These are phyloP conservation scores for Scleroderma bovista DNA, from an alignment of 768 basidiomycete species.

Conservation along the genomic window DNA sequence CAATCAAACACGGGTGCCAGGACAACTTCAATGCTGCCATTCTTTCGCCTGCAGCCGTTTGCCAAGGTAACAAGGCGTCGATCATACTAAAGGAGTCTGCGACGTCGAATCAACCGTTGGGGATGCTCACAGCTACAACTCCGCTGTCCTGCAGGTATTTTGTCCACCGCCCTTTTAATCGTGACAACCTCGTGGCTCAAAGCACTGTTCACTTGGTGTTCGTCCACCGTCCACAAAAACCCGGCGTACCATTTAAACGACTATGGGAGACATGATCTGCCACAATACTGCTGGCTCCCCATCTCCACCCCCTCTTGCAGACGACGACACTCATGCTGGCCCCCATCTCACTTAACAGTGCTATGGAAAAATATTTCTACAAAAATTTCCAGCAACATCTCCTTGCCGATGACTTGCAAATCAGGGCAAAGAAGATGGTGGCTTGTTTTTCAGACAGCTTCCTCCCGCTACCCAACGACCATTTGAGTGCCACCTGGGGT, in stretches of 20 bases:
- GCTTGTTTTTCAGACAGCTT: constrained; percentile 8
- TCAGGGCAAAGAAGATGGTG: constrained; percentile 13
- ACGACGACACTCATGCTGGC: constrained; percentile 5
- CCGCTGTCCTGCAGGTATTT: constrained; percentile 1
- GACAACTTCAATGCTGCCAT: no score
- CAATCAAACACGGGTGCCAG: no score
- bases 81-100: no score
- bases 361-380: constrained; percentile 10
- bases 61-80: no score
- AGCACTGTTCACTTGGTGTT: constrained; percentile 10
- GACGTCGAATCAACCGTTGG: neutral
- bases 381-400: constrained; percentile 7
- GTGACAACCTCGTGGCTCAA: constrained; percentile 22
- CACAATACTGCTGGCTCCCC: neutral
- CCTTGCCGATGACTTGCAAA: constrained; percentile 10
- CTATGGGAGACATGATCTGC: neutral
- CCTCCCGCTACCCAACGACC: constrained; percentile 15
- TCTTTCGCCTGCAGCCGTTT: neutral
- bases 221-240: constrained; percentile 21
- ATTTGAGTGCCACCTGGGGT: constrained; percentile 18
- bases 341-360: neutral
- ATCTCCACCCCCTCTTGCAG: neutral
- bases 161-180: constrained; percentile 6
- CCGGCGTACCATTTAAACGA: constrained; percentile 13
- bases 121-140: neutral